Base-by-base conservation (phyloP, 352 stramenopile species). In the Hyaloperonospora arabidopsidis region DNA sequence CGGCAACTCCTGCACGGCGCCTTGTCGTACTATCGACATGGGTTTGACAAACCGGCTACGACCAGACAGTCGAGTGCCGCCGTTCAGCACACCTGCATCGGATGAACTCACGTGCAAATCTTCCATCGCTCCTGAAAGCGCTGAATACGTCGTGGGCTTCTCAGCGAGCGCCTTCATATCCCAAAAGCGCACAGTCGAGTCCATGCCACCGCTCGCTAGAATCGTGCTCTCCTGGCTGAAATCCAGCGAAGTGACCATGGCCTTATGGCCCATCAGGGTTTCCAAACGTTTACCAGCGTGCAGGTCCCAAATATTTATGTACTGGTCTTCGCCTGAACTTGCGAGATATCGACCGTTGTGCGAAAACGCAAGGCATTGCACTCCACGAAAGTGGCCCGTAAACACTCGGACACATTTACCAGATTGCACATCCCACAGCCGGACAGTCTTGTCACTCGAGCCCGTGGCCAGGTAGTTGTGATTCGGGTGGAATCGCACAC, bases 301-400 rank as follows among this genome's bases (percentile, higher is more conserved):
- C 36, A 98, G 72, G 65, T 98, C 93, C 92, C 93, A 98, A 58
- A 98, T 77, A 62, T 96, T 93, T 45, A 97, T 81, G 46, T 94
- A 87, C 54, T 92, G 76, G 59, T 91, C 80, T 35, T 96, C 83
- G 19, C 93, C 83, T 17, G 79, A 86, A 32, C 72, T 89, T 45
- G 83, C 87, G 3, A 93, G 76, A 68, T 97, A 97, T 43, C 80
- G 74, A 10, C 93, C 93, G 22, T 93, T 95, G 44, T 82, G 84
- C 49, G 81, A 95, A 48, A 97, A 95, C 14, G 90, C 76, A 25
- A 98, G 74, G 21, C 78, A 69, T 49, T 89, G 88, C 25, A 98
- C 79, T 25, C 86, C 89, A 35, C 82, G 67, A 49, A 87, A 85
- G 72, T 96, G 93, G 25, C 91, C 93, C 44, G 83, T 94, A 60